Evolutionary conservation across 805 yeast genomes (phyloP).

Genomic region (Ogataea naganishii): DNA sequence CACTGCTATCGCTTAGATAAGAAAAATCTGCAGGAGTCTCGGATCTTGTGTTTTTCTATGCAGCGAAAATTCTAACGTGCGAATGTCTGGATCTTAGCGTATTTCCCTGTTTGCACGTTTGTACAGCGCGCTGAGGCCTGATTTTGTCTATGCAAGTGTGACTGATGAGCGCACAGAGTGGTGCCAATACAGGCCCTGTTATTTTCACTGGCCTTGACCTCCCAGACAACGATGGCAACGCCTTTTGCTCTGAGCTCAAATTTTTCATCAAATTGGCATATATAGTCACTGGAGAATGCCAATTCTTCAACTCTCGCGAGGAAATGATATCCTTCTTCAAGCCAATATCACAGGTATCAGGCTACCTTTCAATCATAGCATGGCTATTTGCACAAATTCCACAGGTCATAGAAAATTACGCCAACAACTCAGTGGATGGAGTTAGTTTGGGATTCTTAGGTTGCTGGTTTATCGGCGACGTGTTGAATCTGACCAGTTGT

Average conservation of each 20-base stretch:
- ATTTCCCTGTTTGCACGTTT: no score
- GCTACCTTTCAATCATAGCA: slow-evolving; percentile 36
- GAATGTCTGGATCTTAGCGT: no score
- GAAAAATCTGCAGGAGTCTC: no score
- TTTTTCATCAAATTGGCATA: slow-evolving; percentile 14
- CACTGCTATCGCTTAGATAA: no score
- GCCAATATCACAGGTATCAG: slow-evolving; percentile 22
- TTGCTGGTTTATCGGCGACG: slow-evolving; percentile 62
- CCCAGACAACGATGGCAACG: no score
- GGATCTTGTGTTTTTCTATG: no score
- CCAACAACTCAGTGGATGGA: slow-evolving; percentile 57
- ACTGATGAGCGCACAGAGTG: no score
- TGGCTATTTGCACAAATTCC: slow-evolving; percentile 76
- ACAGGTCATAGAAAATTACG: slow-evolving; percentile 54
- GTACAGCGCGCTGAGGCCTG: no score
- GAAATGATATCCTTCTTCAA: slow-evolving; percentile 9
- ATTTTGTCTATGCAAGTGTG: no score
- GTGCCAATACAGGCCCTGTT: no score
- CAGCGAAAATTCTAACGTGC: no score
- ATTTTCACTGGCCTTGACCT: no score
- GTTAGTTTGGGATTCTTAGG: slow-evolving; percentile 49
- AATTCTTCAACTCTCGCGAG: slow-evolving; percentile 8
- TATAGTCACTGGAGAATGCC: slow-evolving; percentile 18
- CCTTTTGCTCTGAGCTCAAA: slow-evolving; percentile 13
- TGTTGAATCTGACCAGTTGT: slow-evolving; percentile 42